Evolutionary conservation across 306 rosid species (phyloP).

Genomic region (Malus fusca): DNA sequence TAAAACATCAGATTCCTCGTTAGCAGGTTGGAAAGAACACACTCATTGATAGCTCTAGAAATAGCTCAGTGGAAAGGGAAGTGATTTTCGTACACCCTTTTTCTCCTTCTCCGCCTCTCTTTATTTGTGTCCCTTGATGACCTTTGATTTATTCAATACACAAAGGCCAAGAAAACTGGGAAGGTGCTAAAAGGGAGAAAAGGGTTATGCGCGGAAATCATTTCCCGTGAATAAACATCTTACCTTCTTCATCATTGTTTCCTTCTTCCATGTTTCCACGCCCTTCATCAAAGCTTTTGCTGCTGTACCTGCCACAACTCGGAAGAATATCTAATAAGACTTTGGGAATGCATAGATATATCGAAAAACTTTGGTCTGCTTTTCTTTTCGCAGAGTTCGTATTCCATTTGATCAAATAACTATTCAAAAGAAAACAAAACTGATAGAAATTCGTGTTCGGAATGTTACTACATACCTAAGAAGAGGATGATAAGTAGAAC

Average conservation of each 20-base stretch:
- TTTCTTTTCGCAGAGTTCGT: background rate
- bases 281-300: slow-evolving; percentile 67
- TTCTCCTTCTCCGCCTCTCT: background rate
- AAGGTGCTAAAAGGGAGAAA: background rate
- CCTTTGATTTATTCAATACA: background rate
- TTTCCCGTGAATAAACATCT: background rate
- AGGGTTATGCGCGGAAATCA: background rate
- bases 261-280: slow-evolving; percentile 68
- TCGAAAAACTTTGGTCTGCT: background rate
- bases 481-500: slow-evolving; percentile 63
- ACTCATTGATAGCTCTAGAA: slow-evolving; percentile 1
- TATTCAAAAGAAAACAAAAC: background rate
- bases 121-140: background rate
- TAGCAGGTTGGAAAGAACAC: slow-evolving; percentile 2
- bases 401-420: background rate
- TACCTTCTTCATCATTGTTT: slow-evolving; percentile 52
- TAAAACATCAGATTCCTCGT: background rate
- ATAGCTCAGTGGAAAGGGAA: background rate
- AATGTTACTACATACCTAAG: slow-evolving; percentile 31
- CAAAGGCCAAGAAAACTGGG: background rate
- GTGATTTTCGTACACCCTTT: background rate
- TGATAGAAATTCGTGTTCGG: background rate
- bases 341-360: background rate
- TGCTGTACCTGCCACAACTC: slow-evolving; percentile 48
- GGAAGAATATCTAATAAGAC: background rate